These are phyloP conservation scores for Acacia crassicarpa DNA, from an alignment of 306 rosid genomes.

Conservation along the genomic window DNA sequence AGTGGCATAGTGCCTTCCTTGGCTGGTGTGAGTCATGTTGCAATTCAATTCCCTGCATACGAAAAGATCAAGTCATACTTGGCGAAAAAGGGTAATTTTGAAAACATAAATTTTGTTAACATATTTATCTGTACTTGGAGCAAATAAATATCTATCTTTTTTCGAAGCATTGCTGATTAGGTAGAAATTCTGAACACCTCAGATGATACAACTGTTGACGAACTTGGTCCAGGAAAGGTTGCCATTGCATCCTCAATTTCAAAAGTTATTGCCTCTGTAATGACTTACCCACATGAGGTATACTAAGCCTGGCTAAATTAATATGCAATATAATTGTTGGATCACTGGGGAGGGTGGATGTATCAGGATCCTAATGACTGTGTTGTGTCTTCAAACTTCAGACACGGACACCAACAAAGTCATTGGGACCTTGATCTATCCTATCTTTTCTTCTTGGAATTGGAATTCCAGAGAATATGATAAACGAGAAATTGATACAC, in stretches of 20 bases:
- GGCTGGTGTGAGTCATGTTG: conserved; percentile 96
- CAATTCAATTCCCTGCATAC: conserved; percentile 89
- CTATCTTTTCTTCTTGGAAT: too few species aligned
- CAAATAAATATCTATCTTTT: background rate
- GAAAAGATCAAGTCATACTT: conserved; percentile 75
- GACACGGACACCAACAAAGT: too few species aligned
- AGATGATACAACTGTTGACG: conserved; percentile 78
- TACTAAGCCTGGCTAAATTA: conserved; percentile 13
- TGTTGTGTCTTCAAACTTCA: too few species aligned
- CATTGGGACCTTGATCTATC: too few species aligned
- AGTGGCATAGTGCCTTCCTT: conserved; percentile 93
- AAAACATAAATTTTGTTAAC: conserved; percentile 3
- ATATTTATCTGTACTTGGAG: conserved; percentile 16
- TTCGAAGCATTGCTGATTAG: conserved; percentile 22
- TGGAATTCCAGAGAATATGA: too few species aligned
- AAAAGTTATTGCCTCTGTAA: conserved; percentile 78
- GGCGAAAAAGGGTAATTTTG: conserved; percentile 66
- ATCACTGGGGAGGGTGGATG: too few species aligned
- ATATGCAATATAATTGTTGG: background rate
- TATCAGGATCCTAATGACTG: too few species aligned
- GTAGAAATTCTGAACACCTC: conserved; percentile 31
- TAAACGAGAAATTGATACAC: too few species aligned
- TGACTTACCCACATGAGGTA: conserved; percentile 95
- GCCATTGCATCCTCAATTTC: conserved; percentile 80
- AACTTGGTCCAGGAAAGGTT: conserved; percentile 61